Percentiles rank a stretch among this genome's conserved stretches.
phyloP scores from a whole-genome alignment of 768 basidiomycete species.

The Boletus sp. region DNA sequence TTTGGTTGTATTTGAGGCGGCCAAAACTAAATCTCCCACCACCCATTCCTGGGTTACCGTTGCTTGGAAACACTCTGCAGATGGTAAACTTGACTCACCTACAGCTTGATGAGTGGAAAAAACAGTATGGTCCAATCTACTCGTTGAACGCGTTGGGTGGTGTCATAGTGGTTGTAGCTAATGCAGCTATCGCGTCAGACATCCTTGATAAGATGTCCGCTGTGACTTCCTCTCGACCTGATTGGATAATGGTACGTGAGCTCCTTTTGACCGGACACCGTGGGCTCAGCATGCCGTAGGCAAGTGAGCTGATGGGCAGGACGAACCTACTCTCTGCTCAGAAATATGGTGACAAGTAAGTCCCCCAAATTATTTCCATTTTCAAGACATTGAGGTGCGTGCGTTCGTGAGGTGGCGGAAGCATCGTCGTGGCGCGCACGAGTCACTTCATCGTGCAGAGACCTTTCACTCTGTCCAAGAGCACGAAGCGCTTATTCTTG shows the following conservation, averaged over 20 bases:
- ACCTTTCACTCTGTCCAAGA: constrained; percentile 4
- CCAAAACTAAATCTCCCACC: constrained; percentile 4
- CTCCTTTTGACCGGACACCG: not conserved
- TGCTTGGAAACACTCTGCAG: constrained; percentile 5
- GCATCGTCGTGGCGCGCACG: constrained; percentile 4
- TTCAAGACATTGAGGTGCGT: not conserved
- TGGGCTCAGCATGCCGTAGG: not conserved
- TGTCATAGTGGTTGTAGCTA: constrained; percentile 13
- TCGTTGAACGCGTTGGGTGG: constrained; percentile 2
- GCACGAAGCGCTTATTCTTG: constrained; percentile 7
- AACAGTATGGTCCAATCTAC: constrained; percentile 8
- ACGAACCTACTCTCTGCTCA: constrained; percentile 4
- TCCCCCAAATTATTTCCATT: not conserved
- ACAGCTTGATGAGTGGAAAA: constrained; percentile 12
- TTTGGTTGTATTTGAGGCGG: not conserved
- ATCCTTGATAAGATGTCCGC: constrained; percentile 10
- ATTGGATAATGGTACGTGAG: constrained; percentile 8
- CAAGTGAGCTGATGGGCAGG: constrained; percentile 6
- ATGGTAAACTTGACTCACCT: constrained; percentile 4
- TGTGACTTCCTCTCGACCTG: constrained; percentile 6
- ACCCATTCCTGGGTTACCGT: constrained; percentile 2
- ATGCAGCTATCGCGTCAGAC: constrained; percentile 6
- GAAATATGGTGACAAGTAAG: constrained; percentile 10
- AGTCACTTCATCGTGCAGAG: not conserved
- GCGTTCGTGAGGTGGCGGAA: constrained; percentile 1